Percentiles rank a stretch among this genome's conserved stretches.
Conservation (phyloP, 495 filamentous ascomycete species). For the Tuber brumale region DNA sequence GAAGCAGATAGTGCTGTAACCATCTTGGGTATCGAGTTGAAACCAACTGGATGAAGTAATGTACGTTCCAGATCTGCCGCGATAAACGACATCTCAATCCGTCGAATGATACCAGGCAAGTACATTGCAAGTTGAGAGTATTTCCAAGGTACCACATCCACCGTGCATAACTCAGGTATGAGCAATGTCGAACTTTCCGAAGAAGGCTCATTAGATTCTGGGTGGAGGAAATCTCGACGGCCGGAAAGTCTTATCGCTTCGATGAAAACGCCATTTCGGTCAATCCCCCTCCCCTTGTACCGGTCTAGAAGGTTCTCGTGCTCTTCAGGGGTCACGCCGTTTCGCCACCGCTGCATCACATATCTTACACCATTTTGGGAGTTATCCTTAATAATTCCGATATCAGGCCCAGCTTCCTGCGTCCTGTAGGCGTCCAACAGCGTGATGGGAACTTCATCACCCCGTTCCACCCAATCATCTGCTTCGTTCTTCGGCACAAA, state of each 20-base stretch:
- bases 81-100: constrained; percentile 59
- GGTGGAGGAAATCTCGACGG: constrained; percentile 58
- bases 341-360: constrained; percentile 38
- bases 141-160: constrained; percentile 55
- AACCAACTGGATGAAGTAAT: constrained; percentile 52
- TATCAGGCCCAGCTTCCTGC: constrained; percentile 16
- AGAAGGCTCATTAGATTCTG: constrained; percentile 24
- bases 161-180: constrained; percentile 41
- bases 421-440: constrained; percentile 25
- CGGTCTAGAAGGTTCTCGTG: constrained; percentile 19
- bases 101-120: constrained; percentile 66
- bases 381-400: constrained; percentile 42
- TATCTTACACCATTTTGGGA: constrained; percentile 23
- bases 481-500: constrained; percentile 27
- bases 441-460: constrained; percentile 7
- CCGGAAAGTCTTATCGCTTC: constrained; percentile 50
- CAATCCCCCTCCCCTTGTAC: constrained; percentile 28
- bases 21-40: constrained; percentile 55
- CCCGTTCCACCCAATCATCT: constrained; percentile 21
- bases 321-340: constrained; percentile 20
- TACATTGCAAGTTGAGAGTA: constrained; percentile 63
- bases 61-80: constrained; percentile 58
- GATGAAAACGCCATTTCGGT: constrained; percentile 47
- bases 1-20: constrained; percentile 68
- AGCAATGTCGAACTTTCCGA: constrained; percentile 20